phyloP scores from a whole-genome alignment of 495 filamentous ascomycete species.

The Trichocladium antarcticum region DNA sequence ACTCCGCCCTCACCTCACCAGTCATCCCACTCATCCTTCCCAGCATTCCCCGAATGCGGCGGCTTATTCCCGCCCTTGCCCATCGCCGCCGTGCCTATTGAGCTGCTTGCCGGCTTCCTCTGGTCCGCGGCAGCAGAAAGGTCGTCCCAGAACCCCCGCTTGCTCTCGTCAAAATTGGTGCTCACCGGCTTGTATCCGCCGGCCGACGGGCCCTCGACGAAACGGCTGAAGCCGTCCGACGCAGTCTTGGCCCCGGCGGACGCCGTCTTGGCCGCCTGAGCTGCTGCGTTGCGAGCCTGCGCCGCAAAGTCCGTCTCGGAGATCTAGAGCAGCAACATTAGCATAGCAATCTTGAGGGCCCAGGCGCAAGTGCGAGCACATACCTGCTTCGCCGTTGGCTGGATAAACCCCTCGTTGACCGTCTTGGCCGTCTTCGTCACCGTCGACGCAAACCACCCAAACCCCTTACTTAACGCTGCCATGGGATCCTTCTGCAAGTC shows the following conservation, averaged over 20 bases:
- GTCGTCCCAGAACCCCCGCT: constrained; percentile 86
- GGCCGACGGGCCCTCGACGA: constrained; percentile 54
- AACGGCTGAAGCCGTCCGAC: constrained; percentile 62
- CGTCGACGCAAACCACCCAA: constrained; percentile 82
- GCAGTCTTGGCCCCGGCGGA: constrained; percentile 51
- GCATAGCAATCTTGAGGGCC: neutral
- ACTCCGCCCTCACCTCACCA: constrained; percentile 39
- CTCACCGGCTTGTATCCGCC: constrained; percentile 27
- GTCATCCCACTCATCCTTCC: constrained; percentile 55
- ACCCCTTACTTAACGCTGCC: constrained; percentile 77
- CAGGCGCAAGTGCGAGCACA: constrained; percentile 12
- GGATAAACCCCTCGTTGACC: constrained; percentile 78
- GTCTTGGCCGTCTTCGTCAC: constrained; percentile 82
- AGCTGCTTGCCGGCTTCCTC: constrained; percentile 27
- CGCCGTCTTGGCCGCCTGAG: constrained; percentile 49
- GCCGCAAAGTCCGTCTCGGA: constrained; percentile 80
- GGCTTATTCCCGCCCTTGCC: constrained; percentile 40
- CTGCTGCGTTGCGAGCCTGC: constrained; percentile 63
- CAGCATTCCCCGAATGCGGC: constrained; percentile 22
- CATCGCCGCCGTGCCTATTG: constrained; percentile 66
- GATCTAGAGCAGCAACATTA: constrained; percentile 38
- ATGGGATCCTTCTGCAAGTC: constrained; percentile 88
- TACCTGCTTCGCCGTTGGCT: constrained; percentile 81
- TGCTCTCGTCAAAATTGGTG: constrained; percentile 44
- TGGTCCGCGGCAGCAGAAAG: constrained; percentile 47